These are phyloP conservation scores for Phytopythium delawarense DNA, from an alignment of 352 stramenopile genomes.

Conservation along the genomic window DNA sequence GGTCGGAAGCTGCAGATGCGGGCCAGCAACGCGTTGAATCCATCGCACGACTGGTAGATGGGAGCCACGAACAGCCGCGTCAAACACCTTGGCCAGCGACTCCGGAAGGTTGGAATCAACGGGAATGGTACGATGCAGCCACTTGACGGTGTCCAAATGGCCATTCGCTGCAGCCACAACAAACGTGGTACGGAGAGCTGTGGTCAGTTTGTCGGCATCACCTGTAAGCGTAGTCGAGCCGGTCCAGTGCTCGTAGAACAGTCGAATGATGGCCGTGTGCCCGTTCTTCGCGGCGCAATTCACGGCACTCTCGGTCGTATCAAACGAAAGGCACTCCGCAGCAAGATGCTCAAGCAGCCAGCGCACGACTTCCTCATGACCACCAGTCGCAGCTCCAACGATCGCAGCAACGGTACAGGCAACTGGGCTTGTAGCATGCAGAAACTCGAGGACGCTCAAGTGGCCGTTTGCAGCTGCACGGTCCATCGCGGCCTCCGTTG, in stretches of 20 bases:
- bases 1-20: not conserved
- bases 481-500: not conserved
- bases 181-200: not conserved
- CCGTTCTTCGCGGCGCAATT: not conserved
- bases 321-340: not conserved
- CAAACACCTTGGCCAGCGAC: not conserved
- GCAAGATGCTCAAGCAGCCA: not conserved
- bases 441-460: not conserved
- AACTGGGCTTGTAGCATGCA: not conserved
- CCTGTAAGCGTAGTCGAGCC: not conserved
- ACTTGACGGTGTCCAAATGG: conserved; percentile 6
- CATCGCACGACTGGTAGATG: not conserved
- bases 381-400: not conserved
- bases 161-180: conserved; percentile 2
- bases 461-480: not conserved
- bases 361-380: not conserved
- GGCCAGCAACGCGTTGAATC: not conserved
- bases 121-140: conserved; percentile 1
- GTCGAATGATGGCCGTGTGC: not conserved
- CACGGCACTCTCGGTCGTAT: not conserved
- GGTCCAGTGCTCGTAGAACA: not conserved
- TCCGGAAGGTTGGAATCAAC: not conserved
- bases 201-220: not conserved
- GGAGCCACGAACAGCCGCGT: no score
- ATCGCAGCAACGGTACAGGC: not conserved